Evolutionary conservation across 2,329 filamentous ascomycete genomes (phyloP).

Genomic region (Paracamarosporium sp.): DNA sequence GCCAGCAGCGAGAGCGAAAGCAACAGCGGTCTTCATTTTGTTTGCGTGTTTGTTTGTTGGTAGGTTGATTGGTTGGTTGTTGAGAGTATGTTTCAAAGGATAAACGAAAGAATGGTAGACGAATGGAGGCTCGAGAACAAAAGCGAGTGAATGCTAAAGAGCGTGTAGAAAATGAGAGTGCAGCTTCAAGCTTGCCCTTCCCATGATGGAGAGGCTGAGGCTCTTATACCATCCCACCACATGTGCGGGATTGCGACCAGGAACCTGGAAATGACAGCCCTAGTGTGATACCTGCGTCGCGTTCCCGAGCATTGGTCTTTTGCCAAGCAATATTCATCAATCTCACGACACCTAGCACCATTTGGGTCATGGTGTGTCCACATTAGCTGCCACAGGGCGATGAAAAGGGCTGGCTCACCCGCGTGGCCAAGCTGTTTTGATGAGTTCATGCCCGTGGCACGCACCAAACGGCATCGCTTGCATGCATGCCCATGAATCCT

Average conservation of each 20-base stretch:
- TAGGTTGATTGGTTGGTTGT: conserved; percentile 23
- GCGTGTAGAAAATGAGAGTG: conserved; percentile 12
- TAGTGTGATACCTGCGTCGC: conserved; percentile 4
- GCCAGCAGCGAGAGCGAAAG: conserved; percentile 41
- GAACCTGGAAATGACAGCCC: conserved; percentile 3
- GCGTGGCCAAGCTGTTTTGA: conserved; percentile 3
- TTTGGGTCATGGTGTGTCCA: neutral
- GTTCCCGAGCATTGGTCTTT: neutral
- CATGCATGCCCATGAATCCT: neutral
- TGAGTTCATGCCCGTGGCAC: conserved; percentile 1
- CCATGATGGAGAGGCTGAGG: conserved; percentile 4
- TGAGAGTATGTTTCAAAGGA: conserved; percentile 28
- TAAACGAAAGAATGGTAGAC: conserved; percentile 22
- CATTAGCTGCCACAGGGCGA: conserved; percentile 3
- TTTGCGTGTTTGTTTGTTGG: conserved; percentile 26
- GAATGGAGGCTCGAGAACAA: conserved; percentile 16
- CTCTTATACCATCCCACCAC: conserved; percentile 9
- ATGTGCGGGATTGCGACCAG: neutral
- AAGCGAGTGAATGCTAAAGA: conserved; percentile 19
- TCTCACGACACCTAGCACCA: neutral
- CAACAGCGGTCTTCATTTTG: conserved; percentile 42
- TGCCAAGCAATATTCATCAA: conserved; percentile 5
- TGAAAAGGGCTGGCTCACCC: neutral
- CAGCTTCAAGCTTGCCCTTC: conserved; percentile 9
- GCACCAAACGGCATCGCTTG: neutral